phyloP scores from a whole-genome alignment of 331 rosid species.

The Saraca asoca region DNA sequence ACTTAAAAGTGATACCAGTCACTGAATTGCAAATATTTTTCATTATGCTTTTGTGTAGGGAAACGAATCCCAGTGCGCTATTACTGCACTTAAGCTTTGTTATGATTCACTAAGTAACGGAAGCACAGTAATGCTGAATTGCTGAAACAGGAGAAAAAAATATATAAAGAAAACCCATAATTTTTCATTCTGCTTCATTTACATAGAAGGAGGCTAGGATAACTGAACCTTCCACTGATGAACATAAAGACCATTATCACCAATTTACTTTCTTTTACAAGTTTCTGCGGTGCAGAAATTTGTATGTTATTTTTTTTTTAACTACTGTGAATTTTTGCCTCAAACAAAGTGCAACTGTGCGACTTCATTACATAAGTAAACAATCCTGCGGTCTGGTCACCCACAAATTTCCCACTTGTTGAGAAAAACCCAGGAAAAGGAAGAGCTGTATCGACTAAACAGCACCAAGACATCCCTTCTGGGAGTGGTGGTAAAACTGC shows the following conservation, averaged over 20 bases:
- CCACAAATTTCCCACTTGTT: constrained; percentile 47
- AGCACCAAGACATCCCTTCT: constrained; percentile 62
- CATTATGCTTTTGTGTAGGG: too few relatives aligned
- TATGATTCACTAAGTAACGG: too few relatives aligned
- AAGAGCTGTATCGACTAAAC: constrained; percentile 81
- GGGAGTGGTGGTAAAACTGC: constrained; percentile 55
- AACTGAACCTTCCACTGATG: neutral
- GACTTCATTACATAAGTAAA: constrained; percentile 59
- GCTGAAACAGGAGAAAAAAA: too few relatives aligned
- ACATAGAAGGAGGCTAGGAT: neutral
- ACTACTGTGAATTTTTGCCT: constrained; percentile 46
- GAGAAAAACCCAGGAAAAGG: constrained; percentile 85
- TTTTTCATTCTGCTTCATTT: neutral
- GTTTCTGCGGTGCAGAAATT: neutral
- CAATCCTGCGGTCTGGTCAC: constrained; percentile 40
- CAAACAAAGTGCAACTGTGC: constrained; percentile 71
- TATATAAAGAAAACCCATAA: too few relatives aligned
- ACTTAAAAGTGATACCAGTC: too few relatives aligned
- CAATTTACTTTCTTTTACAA: constrained; percentile 6
- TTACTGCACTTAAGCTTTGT: too few relatives aligned
- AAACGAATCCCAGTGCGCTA: too few relatives aligned
- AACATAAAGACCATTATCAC: constrained; percentile 7
- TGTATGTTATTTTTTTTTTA: constrained; percentile 6
- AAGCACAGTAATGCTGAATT: too few relatives aligned
- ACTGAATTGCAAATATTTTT: too few relatives aligned